A percentile compares a stretch with the other conserved stretches of the same genome.
Conservation (phyloP, 495 filamentous ascomycete species). For the Penicillium cosmopolitanum region DNA sequence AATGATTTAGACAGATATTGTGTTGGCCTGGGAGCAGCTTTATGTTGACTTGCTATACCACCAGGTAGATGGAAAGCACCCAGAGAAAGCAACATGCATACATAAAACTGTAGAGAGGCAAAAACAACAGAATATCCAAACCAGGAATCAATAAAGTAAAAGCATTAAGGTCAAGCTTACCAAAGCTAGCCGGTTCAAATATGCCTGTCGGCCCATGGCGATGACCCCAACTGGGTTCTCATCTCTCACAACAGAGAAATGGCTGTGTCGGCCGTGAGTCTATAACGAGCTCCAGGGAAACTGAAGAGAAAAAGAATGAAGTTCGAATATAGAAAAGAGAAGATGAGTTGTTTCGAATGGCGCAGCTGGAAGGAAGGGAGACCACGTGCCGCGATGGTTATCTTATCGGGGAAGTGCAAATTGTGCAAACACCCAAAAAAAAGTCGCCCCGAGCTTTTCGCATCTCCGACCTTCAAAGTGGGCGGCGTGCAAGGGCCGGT, state of each 20-base stretch:
- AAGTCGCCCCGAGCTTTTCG: constrained; percentile 37
- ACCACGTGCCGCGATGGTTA: constrained; percentile 30
- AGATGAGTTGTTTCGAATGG: constrained; percentile 1
- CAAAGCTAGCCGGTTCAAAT: constrained; percentile 56
- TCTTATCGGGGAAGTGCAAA: constrained; percentile 41
- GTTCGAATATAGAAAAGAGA: background rate
- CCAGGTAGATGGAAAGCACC: background rate
- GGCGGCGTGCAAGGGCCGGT: constrained; percentile 21
- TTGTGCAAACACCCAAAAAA: constrained; percentile 50
- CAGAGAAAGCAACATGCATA: background rate
- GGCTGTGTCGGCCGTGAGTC: background rate
- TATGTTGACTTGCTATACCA: background rate
- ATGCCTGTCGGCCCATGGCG: constrained; percentile 55
- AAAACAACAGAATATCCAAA: background rate
- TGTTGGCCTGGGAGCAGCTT: background rate
- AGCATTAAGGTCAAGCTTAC: constrained; percentile 41
- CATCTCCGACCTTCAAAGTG: constrained; percentile 19
- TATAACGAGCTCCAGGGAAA: background rate
- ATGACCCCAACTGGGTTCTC: constrained; percentile 5
- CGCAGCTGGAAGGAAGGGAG: constrained; percentile 23
- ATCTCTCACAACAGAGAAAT: constrained; percentile 6
- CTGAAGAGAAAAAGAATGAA: background rate
- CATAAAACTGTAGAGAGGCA: background rate
- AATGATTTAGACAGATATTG: background rate
- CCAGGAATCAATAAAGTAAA: constrained; percentile 3